Evolutionary conservation across 352 stramenopile species (phyloP).

Genomic region (Albugo candida): DNA sequence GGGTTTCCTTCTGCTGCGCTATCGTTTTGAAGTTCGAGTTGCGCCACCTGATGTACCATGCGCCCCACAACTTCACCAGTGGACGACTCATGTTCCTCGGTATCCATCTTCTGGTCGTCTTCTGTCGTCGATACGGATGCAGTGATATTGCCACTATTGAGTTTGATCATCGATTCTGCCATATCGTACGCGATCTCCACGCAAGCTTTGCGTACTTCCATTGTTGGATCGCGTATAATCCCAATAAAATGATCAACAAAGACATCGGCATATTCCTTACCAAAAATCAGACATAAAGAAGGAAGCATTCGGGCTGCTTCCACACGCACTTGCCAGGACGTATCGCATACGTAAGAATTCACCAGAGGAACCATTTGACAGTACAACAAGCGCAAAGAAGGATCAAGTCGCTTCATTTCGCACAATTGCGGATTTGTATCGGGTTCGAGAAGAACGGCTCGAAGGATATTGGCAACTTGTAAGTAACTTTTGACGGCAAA

Average conservation of each 20-base stretch:
- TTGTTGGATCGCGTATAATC: slow-evolving; percentile 63
- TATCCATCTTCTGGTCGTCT: background rate
- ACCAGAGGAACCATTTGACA: slow-evolving; percentile 75
- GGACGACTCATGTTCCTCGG: background rate
- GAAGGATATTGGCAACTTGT: slow-evolving; percentile 37
- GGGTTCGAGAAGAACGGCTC: slow-evolving; percentile 10
- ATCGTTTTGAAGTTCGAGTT: background rate
- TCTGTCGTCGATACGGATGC: background rate
- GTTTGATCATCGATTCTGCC: slow-evolving; percentile 31
- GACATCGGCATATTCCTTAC: slow-evolving; percentile 57
- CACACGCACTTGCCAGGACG: slow-evolving; percentile 73
- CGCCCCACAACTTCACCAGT: background rate
- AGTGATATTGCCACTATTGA: slow-evolving; percentile 10
- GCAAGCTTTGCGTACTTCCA: slow-evolving; percentile 63
- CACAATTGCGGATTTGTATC: slow-evolving; percentile 11
- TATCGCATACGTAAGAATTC: slow-evolving; percentile 75
- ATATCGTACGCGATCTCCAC: slow-evolving; percentile 44
- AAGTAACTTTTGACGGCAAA: slow-evolving; percentile 75
- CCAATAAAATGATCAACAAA: slow-evolving; percentile 78
- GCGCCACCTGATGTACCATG: background rate
- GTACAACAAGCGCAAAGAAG: slow-evolving; percentile 39
- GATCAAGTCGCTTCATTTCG: slow-evolving; percentile 14
- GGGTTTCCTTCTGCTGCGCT: too few relatives aligned
- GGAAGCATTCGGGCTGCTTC: slow-evolving; percentile 55
- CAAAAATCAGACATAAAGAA: slow-evolving; percentile 57